Evolutionary conservation across 805 yeast species (phyloP), one percentile per base, ranked within the genome.

Genomic region (Wickerhamomyces silvicola): DNA sequence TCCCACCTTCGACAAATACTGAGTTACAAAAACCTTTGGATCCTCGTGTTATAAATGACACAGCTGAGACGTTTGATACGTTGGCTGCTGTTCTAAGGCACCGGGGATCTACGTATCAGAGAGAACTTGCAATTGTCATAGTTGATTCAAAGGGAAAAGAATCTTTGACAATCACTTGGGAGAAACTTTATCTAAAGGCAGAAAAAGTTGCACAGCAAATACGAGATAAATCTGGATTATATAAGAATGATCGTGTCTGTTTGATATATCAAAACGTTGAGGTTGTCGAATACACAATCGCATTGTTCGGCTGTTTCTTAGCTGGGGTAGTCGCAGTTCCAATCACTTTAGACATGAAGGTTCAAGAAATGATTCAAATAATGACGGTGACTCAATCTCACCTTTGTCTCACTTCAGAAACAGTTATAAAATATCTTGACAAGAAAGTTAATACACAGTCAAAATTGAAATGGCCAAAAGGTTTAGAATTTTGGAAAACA

Each of bases 261-360:
- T 62, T 92, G 26, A 70, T 94, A 44, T 92, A 87, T 52, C 86
- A 83, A 46, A 86, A 81, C 36, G 70, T 70, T 19, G 97, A 92
- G 55, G 77, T 84, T 3, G 70, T 83, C 10, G 97, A 92, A 41
- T 90, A 88, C 53, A 72, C 84, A 0, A 74, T 83, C 2, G 94
- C 97, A 0, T 56, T 92, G 14, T 72, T 86, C 54, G 98, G 96
- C 6, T 88, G 97, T 52, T 84, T 90, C 43, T 63, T 90, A 35
- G 94, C 97, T 1, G 95, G 95, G 2, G 81, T 86, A 28, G 88
- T 92, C 3, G 97, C 97, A 0, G 90, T 92, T 5, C 98, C 98
- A 0, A 76, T 92, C 25, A 83, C 83, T 33, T 78, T 86, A 37
- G 82, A 78, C 33, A 70, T 76, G 18, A 79, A 81, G 20, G 59